Evolutionary conservation across 768 basidiomycete genomes (phyloP).

Genomic region (Gloeophyllum trabeum): DNA sequence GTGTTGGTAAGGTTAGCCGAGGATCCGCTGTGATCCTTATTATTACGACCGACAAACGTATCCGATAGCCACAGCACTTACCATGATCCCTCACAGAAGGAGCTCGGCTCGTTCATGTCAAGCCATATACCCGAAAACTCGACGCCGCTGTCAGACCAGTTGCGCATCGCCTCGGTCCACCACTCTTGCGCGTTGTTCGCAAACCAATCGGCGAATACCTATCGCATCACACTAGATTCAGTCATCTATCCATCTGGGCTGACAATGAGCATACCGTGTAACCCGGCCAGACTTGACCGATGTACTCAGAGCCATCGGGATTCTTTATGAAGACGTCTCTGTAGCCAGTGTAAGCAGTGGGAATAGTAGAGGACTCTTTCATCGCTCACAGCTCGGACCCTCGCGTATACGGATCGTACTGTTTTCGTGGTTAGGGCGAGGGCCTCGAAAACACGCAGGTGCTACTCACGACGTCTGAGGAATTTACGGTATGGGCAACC

Average conservation of each 20-base stretch:
- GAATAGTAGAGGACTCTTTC: too few species aligned
- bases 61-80: slow-evolving; percentile 13
- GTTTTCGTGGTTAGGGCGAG: background rate
- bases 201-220: slow-evolving; percentile 59
- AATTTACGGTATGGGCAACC: slow-evolving; percentile 43
- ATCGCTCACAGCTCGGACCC: slow-evolving; percentile 46
- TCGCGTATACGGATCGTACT: slow-evolving; percentile 60
- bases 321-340: slow-evolving; percentile 70
- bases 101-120: slow-evolving; percentile 60
- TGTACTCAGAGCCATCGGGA: slow-evolving; percentile 58
- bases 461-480: slow-evolving; percentile 45
- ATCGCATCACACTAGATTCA: background rate
- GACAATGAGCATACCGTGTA: slow-evolving; percentile 35
- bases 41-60: background rate
- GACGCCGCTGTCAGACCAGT: slow-evolving; percentile 43
- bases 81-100: slow-evolving; percentile 56
- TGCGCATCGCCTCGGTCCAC: slow-evolving; percentile 51
- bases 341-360: slow-evolving; percentile 1
- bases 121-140: slow-evolving; percentile 60
- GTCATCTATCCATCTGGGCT: too few species aligned
- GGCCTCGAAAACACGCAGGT: background rate
- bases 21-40: slow-evolving; percentile 32
- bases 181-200: slow-evolving; percentile 35
- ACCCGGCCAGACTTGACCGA: slow-evolving; percentile 74
- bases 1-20: slow-evolving; percentile 45